Conservation (phyloP, 1,284 basidiomycete genomes). For the Apiotrichum sp. region DNA sequence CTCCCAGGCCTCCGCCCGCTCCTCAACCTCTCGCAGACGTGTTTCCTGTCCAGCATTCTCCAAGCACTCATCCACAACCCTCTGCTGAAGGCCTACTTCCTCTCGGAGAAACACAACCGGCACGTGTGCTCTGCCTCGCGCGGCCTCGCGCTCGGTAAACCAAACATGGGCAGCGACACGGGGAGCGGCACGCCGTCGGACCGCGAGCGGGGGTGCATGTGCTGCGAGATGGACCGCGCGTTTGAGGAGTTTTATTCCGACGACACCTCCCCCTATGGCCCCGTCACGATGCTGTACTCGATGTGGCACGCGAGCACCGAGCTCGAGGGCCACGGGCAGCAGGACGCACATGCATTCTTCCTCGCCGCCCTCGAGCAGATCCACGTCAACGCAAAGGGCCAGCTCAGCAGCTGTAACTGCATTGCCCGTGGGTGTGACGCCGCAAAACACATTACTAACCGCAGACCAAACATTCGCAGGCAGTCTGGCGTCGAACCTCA, state of each 20-base stretch:
- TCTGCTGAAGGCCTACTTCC: constrained; percentile 79
- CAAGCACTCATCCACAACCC: constrained; percentile 93
- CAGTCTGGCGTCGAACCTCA: constrained; percentile 79
- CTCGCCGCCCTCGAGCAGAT: constrained; percentile 74
- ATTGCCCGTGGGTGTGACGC: constrained; percentile 58
- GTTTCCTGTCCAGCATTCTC: constrained; percentile 87
- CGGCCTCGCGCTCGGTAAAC: constrained; percentile 31
- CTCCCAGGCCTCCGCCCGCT: constrained; percentile 69
- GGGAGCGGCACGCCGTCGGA: constrained; percentile 17
- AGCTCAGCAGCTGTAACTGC: constrained; percentile 63
- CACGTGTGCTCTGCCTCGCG: constrained; percentile 34
- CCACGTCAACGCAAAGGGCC: constrained; percentile 68
- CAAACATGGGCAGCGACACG: constrained; percentile 15
- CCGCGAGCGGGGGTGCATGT: constrained; percentile 65
- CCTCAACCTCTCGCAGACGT: constrained; percentile 82
- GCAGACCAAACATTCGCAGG: constrained; percentile 78
- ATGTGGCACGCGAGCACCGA: constrained; percentile 82
- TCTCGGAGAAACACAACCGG: constrained; percentile 58
- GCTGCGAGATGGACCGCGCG: constrained; percentile 90
- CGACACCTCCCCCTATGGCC: constrained; percentile 67
- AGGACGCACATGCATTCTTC: constrained; percentile 60
- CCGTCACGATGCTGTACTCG: constrained; percentile 73
- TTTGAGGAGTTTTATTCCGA: constrained; percentile 79
- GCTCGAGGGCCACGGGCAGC: constrained; percentile 84
- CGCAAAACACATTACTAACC: background rate